Evolutionary conservation across 2,329 filamentous ascomycete species (phyloP).

Genomic region (Aspergillus transmontanensis): DNA sequence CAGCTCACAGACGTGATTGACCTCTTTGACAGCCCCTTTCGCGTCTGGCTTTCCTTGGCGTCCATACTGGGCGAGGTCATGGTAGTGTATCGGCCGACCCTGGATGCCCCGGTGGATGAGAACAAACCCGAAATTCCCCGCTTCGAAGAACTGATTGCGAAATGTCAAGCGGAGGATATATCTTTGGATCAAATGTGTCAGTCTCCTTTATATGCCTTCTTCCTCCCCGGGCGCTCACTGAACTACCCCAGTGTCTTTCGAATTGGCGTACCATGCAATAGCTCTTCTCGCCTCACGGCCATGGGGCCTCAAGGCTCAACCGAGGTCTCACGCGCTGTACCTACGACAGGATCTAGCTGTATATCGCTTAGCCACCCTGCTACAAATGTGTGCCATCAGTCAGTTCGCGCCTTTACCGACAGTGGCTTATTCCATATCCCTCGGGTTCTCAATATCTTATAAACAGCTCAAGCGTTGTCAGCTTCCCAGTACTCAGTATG

Average conservation of each 20-base stretch:
- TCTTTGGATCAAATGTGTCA: not conserved
- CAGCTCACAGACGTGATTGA: constrained; percentile 12
- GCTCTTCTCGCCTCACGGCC: constrained; percentile 18
- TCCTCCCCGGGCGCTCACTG: not conserved
- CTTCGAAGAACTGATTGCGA: constrained; percentile 14
- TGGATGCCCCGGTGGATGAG: constrained; percentile 7
- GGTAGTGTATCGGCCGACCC: constrained; percentile 15
- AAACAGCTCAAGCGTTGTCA: constrained; percentile 18
- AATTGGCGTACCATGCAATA: constrained; percentile 19
- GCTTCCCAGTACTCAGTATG: constrained; percentile 12
- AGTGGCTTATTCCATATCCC: constrained; percentile 19
- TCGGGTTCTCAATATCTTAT: constrained; percentile 20
- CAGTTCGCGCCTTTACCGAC: constrained; percentile 16
- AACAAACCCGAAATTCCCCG: constrained; percentile 13
- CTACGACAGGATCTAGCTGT: constrained; percentile 13
- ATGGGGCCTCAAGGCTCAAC: constrained; percentile 14
- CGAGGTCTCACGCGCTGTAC: constrained; percentile 7
- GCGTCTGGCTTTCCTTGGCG: constrained; percentile 17
- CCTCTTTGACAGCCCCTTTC: constrained; percentile 16
- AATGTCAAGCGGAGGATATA: constrained; percentile 2
- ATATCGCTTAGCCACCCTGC: constrained; percentile 7
- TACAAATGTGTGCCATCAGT: constrained; percentile 5
- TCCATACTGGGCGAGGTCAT: constrained; percentile 13
- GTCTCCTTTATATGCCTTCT: not conserved
- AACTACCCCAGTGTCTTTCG: constrained; percentile 9